Conservation (phyloP, 23 red algal species). For the Chondrus crispus region DNA sequence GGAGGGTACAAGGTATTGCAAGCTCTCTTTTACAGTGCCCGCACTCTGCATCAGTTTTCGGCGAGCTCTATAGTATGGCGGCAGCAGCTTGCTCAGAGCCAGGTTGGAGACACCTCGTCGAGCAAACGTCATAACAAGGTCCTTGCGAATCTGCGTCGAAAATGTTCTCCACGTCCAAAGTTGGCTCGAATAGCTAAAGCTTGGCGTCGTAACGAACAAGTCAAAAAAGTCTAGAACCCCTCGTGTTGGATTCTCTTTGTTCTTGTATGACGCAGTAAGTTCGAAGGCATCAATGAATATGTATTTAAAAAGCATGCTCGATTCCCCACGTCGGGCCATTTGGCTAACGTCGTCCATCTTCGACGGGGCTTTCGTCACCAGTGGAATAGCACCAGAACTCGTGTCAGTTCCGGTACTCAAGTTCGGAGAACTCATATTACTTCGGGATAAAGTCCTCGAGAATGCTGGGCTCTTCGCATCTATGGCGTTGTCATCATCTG, state of each 20-base stretch:
- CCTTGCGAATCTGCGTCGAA: conserved; percentile 59
- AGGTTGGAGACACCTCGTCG: conserved; percentile 67
- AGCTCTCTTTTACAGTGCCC: conserved; percentile 44
- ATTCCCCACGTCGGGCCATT: conserved; percentile 75
- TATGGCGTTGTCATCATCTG: conserved; percentile 18
- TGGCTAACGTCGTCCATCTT: conserved; percentile 59
- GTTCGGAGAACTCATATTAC: neutral
- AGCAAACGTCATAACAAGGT: conserved; percentile 60
- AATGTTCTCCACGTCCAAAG: conserved; percentile 92
- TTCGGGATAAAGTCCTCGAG: neutral
- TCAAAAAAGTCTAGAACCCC: conserved; percentile 79
- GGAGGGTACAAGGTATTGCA: neutral
- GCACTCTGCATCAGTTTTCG: conserved; percentile 18
- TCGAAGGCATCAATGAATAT: conserved; percentile 88
- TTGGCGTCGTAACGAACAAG: conserved; percentile 62
- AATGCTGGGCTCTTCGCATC: neutral
- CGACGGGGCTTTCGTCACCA: neutral
- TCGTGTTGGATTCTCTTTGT: conserved; percentile 55
- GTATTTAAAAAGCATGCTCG: conserved; percentile 89
- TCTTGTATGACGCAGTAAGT: conserved; percentile 81
- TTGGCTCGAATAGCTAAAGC: conserved; percentile 76
- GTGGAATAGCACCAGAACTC: neutral
- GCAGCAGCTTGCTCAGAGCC: conserved; percentile 67
- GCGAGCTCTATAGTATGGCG: conserved; percentile 31
- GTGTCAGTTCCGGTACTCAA: neutral